Base-by-base conservation (phyloP, 108 stramenopile species). In the Ochromonas danica region DNA sequence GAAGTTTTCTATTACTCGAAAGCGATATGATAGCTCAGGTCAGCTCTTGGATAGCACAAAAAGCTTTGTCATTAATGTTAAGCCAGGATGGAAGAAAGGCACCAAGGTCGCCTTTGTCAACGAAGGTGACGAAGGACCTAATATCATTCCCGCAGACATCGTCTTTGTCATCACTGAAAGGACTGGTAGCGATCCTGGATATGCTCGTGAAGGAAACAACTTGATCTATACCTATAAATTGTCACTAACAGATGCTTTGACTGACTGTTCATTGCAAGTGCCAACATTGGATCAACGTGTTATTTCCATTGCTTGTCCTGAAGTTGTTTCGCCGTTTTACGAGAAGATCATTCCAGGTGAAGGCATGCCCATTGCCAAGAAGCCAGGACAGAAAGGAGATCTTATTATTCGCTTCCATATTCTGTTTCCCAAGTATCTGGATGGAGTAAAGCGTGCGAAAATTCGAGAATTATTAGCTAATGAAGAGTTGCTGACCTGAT, bases 101-200 rank as follows among this genome's bases (percentile, higher is more conserved):
- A 91, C 96, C 57, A 93, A 91, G 71, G 91, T 99, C 82, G 91
- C 93, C 31, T 97, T 97, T 78, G 78, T 88, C 39, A 86, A 88
- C 22, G 96, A 95, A 91, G 95, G 93, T 0, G 96, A 97, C 71
- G 96, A 99, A 87, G 88, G 82, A 1, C 95, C 96, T 1, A 93
- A 92, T 38, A 85, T 91, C 71, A 91, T 97, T 57, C 85, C 96
- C 2, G 95, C 95, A 30, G 96, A 99, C 85, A 85, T 99, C 42
- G 89, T 97, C 78, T 99, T 99, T 77, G 90, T 99, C 70, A 82
- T 99, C 60, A 92, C 94, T 81, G 94, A 96, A 75, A 94, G 93
- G 39, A 95, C 97, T 82, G 88, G 85, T 1, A 10, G 10, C 10
- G 51, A 75, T 33, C 72, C 51, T 14, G 70, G 93, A 60, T 99